A percentile compares a stretch with the other conserved stretches of the same genome.
Evolutionary conservation across 2,329 filamentous ascomycete species (phyloP).

Genomic region (Magnaporthiopsis poae): DNA sequence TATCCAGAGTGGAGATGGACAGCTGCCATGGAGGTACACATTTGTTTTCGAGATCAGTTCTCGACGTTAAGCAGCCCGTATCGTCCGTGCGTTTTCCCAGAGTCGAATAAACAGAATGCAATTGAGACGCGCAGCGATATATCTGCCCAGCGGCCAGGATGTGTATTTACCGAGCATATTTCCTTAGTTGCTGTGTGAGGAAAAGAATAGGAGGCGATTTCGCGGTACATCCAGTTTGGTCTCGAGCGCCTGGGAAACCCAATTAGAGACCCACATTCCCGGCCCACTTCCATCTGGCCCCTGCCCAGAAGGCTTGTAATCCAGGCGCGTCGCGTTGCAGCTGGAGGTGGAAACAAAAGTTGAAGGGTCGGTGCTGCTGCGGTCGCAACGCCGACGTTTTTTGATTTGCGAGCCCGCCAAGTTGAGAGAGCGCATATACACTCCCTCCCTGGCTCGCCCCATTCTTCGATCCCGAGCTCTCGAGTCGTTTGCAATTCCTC

Average conservation of each 20-base stretch:
- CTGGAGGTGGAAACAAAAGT: not conserved
- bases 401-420: not conserved
- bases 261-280: not conserved
- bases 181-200: no score
- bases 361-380: not conserved
- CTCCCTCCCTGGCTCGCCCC: no score
- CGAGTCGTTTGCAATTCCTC: not conserved
- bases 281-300: not conserved
- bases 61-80: not conserved
- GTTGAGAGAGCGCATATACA: not conserved
- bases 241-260: not conserved
- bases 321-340: not conserved
- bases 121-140: no score
- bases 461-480: not conserved
- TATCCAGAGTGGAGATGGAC: not conserved
- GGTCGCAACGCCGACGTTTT: not conserved
- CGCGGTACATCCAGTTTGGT: not conserved
- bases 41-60: no score
- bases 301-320: not conserved
- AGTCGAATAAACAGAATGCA: not conserved
- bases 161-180: not conserved
- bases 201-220: no score
- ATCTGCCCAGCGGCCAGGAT: no score
- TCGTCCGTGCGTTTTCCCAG: not conserved
- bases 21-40: not conserved